Conservation (phyloP, 495 filamentous ascomycete genomes). For the Astrothelium macrocarpum region DNA sequence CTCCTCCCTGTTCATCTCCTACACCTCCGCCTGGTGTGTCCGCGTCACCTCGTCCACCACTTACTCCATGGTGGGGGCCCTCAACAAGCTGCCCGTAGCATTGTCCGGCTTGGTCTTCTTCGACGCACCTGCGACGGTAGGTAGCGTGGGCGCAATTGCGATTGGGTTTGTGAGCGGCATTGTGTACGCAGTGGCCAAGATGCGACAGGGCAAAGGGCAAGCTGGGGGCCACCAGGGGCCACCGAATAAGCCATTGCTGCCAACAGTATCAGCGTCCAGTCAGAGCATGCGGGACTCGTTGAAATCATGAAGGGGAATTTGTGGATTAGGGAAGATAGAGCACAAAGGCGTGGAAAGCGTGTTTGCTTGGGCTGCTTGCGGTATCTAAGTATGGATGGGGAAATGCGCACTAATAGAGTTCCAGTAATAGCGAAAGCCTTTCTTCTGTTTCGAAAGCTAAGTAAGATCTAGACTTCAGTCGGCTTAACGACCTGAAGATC, state of each 20-base stretch:
- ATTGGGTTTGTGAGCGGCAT: slow-evolving; percentile 87
- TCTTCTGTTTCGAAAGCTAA: too few relatives aligned
- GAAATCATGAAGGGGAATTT: slow-evolving; percentile 28
- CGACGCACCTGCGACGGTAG: slow-evolving; percentile 85
- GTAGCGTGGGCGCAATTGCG: slow-evolving; percentile 76
- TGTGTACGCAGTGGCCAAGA: slow-evolving; percentile 85
- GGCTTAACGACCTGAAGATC: too few relatives aligned
- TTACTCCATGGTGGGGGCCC: slow-evolving; percentile 94
- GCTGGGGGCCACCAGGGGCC: slow-evolving; percentile 32
- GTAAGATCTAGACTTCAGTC: too few relatives aligned
- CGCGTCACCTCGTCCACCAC: slow-evolving; percentile 93
- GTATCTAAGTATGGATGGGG: too few relatives aligned
- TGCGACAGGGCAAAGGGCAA: slow-evolving; percentile 59
- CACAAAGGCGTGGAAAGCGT: too few relatives aligned
- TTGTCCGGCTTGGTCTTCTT: slow-evolving; percentile 89
- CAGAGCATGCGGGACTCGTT: slow-evolving; percentile 85
- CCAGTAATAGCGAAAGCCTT: too few relatives aligned
- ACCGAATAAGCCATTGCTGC: slow-evolving; percentile 52
- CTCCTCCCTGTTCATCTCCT: slow-evolving; percentile 94
- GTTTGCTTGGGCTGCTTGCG: too few relatives aligned
- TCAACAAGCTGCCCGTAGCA: slow-evolving; percentile 96
- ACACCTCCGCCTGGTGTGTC: slow-evolving; percentile 97
- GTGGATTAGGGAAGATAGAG: background rate
- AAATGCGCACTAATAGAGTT: too few relatives aligned
- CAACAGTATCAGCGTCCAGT: slow-evolving; percentile 81